Evolutionary conservation across 805 yeast genomes (phyloP), one percentile per base, ranked within the genome.

Genomic region (Saturnispora halmiae): DNA sequence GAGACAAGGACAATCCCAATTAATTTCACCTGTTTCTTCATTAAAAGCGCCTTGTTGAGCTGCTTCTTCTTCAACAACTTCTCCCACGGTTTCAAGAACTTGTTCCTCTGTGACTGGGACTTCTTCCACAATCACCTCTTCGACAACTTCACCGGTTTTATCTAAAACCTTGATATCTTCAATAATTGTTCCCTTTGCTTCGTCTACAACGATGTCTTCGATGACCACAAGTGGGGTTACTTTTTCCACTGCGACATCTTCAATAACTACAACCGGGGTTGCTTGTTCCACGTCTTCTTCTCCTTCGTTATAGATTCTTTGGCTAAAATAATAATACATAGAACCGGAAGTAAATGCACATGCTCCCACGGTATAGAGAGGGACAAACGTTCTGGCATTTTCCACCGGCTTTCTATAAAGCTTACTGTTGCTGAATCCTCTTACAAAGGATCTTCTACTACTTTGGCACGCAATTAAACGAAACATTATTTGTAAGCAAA

Each of bases 1-100:
- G 37, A 92, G 69, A 63, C 97, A 90, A n/a, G 98, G 97, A 63
- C 98, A 92, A 58, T 92, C 97, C 98, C 98, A 92, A 75, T 92
- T 90, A 65, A 92, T 92, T 60, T 90, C 97, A 24, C 98, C 98
- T 3, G 98, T 92, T 55, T 84, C 95, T 24, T 96, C 96, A 66
- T 90, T 77, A 64, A 77, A 90, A 4, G 97, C 96, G 29, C 86
- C 82, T 46, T 69, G 64, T 46, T 61, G 66, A 16, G 64, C 63
- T 33, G 63, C 71, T 33, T 64, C 68, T 31, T 56, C 62, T 37
- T 40, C 45, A 9, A 21, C 38, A 56, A 66, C 39, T 41, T 37
- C 31, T 16, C 38, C 40, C 22, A 22, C 21, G 11, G 42, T 36
- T 22, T 20, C 46, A 26, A 33, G 30, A 5, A 26, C 32, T 28